Evolutionary conservation across 768 basidiomycete species (phyloP).

Genomic region (Holtermanniella nyarrowii): DNA sequence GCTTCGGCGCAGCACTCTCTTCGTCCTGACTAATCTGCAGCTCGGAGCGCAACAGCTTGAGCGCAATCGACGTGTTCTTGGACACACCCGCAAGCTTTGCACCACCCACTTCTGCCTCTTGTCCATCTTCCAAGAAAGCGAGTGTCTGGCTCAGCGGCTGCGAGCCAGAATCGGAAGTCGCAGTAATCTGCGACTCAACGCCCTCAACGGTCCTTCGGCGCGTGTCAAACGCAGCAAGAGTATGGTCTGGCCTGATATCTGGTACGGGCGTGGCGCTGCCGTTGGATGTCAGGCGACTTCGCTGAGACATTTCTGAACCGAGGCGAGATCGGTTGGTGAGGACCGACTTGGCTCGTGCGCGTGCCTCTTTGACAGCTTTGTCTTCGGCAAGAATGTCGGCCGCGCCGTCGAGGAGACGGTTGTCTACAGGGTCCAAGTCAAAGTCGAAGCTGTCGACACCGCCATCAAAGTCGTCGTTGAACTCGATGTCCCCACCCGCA

Average conservation of each 20-base stretch:
- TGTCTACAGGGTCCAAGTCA: slow-evolving; percentile 6
- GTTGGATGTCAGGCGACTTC: not conserved
- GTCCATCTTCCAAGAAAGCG: slow-evolving; percentile 4
- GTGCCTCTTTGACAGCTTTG: slow-evolving; percentile 48
- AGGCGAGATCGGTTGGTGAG: not conserved
- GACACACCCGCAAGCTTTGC: slow-evolving; percentile 49
- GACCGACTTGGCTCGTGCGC: slow-evolving; percentile 15
- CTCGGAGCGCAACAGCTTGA: slow-evolving; percentile 63
- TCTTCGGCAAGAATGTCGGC: slow-evolving; percentile 43
- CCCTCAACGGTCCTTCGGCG: not conserved
- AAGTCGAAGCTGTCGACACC: slow-evolving; percentile 37
- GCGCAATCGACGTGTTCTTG: slow-evolving; percentile 77
- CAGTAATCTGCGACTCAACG: not conserved
- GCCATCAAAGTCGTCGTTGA: slow-evolving; percentile 41
- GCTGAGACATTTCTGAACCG: not conserved
- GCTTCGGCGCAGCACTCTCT: no score
- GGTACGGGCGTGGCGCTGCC: not conserved
- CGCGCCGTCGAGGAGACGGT: slow-evolving; percentile 55
- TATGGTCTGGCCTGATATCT: not conserved
- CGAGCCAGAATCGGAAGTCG: not conserved
- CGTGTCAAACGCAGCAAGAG: not conserved
- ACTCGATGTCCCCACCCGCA: no score
- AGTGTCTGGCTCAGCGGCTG: not conserved
- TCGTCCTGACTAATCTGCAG: slow-evolving; percentile 43
- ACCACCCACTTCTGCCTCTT: slow-evolving; percentile 14